phyloP scores from a whole-genome alignment of 2,329 filamentous ascomycete genomes.

The Cordyceps javanica region DNA sequence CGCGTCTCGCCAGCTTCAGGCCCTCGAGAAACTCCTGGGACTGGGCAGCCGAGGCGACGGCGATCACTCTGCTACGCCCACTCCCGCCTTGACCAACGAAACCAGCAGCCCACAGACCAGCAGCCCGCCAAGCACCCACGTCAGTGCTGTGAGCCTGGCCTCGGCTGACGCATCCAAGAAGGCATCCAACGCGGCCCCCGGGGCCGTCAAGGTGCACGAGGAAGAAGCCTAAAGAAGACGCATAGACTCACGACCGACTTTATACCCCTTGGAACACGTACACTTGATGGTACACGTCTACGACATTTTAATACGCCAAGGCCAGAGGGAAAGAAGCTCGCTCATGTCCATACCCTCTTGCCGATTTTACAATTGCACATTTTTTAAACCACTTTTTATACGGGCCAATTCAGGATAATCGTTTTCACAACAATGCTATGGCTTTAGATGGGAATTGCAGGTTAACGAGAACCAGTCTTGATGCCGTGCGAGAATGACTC shows the following conservation, averaged over 20 bases:
- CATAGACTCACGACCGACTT: slow-evolving; percentile 11
- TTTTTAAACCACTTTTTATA: slow-evolving; percentile 10
- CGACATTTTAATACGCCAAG: slow-evolving; percentile 17
- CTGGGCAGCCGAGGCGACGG: slow-evolving; percentile 19
- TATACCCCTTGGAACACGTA: slow-evolving; percentile 9
- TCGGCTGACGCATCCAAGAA: slow-evolving; percentile 24
- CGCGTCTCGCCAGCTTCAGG: slow-evolving; percentile 53
- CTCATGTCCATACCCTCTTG: slow-evolving; percentile 12
- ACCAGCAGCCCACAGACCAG: slow-evolving; percentile 64
- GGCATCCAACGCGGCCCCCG: slow-evolving; percentile 13
- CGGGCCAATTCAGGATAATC: slow-evolving; percentile 11
- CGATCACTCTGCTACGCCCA: slow-evolving; percentile 50
- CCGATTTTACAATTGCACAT: slow-evolving; percentile 12
- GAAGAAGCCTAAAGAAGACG: slow-evolving; percentile 24
- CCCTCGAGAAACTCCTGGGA: slow-evolving; percentile 29
- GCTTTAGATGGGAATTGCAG: slow-evolving; percentile 9
- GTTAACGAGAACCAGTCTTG: slow-evolving; percentile 11
- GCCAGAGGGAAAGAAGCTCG: slow-evolving; percentile 7
- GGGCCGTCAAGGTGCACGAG: slow-evolving; percentile 22
- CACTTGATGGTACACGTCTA: slow-evolving; percentile 16
- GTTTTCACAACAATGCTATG: slow-evolving; percentile 1
- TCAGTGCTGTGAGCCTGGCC: slow-evolving; percentile 43
- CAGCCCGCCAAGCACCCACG: slow-evolving; percentile 57
- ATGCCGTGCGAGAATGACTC: not conserved
- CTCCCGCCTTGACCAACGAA: slow-evolving; percentile 61